A percentile compares a stretch with the other conserved stretches of the same genome.
Evolutionary conservation across 2,329 filamentous ascomycete species (phyloP).

Genomic region (Bretziella fagacearum): DNA sequence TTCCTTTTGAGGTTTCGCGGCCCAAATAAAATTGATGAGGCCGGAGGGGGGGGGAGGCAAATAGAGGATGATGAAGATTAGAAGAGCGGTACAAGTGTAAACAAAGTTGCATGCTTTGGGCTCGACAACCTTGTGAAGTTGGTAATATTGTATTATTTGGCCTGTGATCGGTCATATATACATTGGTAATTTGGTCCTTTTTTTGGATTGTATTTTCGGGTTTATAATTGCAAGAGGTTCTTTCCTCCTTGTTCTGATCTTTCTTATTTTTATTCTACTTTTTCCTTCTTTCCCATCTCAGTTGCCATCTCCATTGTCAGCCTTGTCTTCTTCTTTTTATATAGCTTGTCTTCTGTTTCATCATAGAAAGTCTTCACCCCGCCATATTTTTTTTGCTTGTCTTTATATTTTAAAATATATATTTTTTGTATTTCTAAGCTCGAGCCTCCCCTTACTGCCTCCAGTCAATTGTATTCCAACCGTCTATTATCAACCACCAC

Average conservation of each 20-base stretch:
- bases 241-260: background rate
- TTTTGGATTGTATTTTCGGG: background rate
- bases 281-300: no score
- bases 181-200: background rate
- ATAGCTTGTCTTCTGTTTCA: background rate
- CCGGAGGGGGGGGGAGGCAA: background rate
- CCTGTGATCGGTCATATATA: slow-evolving; percentile 1
- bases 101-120: background rate
- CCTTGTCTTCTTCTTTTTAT: background rate
- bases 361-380: no score
- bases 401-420: no score
- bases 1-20: background rate
- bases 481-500: no score
- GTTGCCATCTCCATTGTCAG: background rate
- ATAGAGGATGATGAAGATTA: background rate
- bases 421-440: background rate
- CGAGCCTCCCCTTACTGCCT: no score
- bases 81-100: background rate
- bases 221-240: no score
- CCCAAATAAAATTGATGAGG: background rate
- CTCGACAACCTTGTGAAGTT: background rate
- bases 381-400: no score
- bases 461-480: no score
- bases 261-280: background rate
- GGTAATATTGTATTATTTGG: background rate